These are phyloP conservation scores for Cucurbita moschata DNA, from an alignment of 306 rosid genomes.

Conservation along the genomic window DNA sequence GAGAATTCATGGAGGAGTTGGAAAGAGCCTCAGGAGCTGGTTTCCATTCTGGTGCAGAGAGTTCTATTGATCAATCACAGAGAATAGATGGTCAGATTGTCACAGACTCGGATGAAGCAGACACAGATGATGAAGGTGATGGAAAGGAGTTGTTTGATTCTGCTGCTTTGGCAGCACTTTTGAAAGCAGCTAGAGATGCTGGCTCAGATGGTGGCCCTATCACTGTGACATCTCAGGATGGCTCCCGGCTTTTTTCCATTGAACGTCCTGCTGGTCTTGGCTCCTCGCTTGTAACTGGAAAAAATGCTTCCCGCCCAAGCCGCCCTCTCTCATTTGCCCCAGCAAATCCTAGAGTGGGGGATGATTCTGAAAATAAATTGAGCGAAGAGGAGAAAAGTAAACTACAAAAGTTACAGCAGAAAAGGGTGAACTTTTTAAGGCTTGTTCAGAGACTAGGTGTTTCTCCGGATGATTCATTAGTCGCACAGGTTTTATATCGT, in stretches of 20 bases:
- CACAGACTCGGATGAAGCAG: slow-evolving; percentile 80
- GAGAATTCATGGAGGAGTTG: slow-evolving; percentile 52
- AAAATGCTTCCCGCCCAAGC: slow-evolving; percentile 42
- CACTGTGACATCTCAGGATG: slow-evolving; percentile 77
- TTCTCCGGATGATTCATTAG: slow-evolving; percentile 65
- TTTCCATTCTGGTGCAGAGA: slow-evolving; percentile 35
- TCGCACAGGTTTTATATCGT: slow-evolving; percentile 76
- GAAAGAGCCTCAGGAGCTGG: slow-evolving; percentile 37
- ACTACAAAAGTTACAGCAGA: slow-evolving; percentile 55
- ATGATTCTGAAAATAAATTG: slow-evolving; percentile 38
- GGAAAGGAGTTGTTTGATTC: slow-evolving; percentile 82
- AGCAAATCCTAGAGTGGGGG: slow-evolving; percentile 26
- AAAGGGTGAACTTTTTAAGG: slow-evolving; percentile 67
- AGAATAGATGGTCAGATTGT: slow-evolving; percentile 84
- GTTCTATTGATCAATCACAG: slow-evolving; percentile 35
- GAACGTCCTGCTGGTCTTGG: slow-evolving; percentile 99
- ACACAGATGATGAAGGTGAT: slow-evolving; percentile 67
- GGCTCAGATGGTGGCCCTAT: slow-evolving; percentile 61
- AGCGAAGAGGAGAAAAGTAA: slow-evolving; percentile 68
- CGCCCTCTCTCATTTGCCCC: slow-evolving; percentile 37
- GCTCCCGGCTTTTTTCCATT: slow-evolving; percentile 79
- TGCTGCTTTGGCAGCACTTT: slow-evolving; percentile 85
- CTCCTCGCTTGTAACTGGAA: slow-evolving; percentile 54
- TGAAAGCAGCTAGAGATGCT: slow-evolving; percentile 75
- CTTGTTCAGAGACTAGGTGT: slow-evolving; percentile 68